These are phyloP conservation scores for Serendipita sp. DNA, from an alignment of 768 basidiomycete genomes.

Conservation along the genomic window DNA sequence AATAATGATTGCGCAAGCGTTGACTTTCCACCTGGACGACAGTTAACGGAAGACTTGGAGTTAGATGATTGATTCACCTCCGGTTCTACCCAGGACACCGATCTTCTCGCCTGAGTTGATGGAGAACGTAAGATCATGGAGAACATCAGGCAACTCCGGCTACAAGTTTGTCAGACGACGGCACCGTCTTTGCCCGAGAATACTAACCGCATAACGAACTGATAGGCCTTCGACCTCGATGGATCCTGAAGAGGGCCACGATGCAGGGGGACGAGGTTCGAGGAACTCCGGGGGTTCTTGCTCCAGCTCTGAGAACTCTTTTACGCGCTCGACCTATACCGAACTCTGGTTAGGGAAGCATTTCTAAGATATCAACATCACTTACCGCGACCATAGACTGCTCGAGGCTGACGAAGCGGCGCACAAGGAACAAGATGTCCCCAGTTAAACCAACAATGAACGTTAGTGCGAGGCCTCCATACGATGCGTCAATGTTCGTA, in stretches of 20 bases:
- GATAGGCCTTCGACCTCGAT: constrained; percentile 17
- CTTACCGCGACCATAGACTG: constrained; percentile 63
- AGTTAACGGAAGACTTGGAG: neutral
- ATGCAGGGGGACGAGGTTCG: constrained; percentile 64
- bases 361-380: neutral
- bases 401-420: constrained; percentile 74
- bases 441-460: constrained; percentile 64
- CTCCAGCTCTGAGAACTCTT: constrained; percentile 71
- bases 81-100: constrained; percentile 25
- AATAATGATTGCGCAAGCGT: constrained; percentile 75
- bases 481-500: constrained; percentile 57
- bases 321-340: constrained; percentile 54
- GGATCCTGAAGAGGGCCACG: constrained; percentile 49
- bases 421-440: constrained; percentile 42
- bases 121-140: constrained; percentile 64
- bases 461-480: constrained; percentile 74
- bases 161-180: constrained; percentile 17
- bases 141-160: constrained; percentile 76
- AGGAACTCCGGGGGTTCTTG: constrained; percentile 71
- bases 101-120: constrained; percentile 66
- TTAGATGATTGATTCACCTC: constrained; percentile 13
- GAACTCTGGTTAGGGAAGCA: neutral
- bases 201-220: constrained; percentile 17
- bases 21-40: constrained; percentile 48
- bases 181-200: neutral